Evolutionary conservation across 345 rosid species (phyloP).

Genomic region (Lumnitzera racemosa): DNA sequence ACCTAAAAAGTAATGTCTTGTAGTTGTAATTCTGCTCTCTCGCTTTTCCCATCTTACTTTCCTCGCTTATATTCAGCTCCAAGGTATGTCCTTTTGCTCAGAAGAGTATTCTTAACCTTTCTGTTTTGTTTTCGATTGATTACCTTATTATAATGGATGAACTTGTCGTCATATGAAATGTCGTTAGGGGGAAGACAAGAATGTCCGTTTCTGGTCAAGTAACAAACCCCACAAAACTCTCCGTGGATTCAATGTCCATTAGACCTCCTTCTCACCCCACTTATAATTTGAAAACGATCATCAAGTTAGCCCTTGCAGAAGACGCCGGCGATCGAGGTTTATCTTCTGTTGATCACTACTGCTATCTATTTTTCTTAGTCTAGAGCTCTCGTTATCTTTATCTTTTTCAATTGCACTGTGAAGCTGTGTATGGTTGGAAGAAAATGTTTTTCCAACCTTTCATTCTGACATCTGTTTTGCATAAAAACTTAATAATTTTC

Average conservation of each 20-base stretch:
- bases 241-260: constrained; percentile 37
- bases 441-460: too few relatives aligned
- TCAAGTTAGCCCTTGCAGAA: constrained; percentile 75
- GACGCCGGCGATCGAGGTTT: constrained; percentile 91
- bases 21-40: not conserved
- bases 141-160: too few relatives aligned
- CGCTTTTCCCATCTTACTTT: constrained; percentile 25
- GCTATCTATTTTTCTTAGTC: not conserved
- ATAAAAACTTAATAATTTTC: too few relatives aligned
- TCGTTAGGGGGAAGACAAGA: constrained; percentile 35
- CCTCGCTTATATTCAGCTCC: constrained; percentile 25
- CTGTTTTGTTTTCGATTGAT: not conserved
- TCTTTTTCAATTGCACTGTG: too few relatives aligned
- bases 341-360: not conserved
- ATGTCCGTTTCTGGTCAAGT: constrained; percentile 29
- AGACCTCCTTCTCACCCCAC: constrained; percentile 92
- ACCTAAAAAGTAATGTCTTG: too few relatives aligned
- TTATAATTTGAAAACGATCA: constrained; percentile 65
- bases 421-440: too few relatives aligned
- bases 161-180: not conserved
- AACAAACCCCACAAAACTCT: constrained; percentile 18
- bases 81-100: constrained; percentile 40
- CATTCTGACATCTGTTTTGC: too few relatives aligned
- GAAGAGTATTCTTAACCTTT: not conserved
- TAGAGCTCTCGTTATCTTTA: not conserved